Evolutionary conservation across 805 yeast genomes (phyloP), one percentile per base, ranked within the genome.

Genomic region (Saccharomycopsis sp.): DNA sequence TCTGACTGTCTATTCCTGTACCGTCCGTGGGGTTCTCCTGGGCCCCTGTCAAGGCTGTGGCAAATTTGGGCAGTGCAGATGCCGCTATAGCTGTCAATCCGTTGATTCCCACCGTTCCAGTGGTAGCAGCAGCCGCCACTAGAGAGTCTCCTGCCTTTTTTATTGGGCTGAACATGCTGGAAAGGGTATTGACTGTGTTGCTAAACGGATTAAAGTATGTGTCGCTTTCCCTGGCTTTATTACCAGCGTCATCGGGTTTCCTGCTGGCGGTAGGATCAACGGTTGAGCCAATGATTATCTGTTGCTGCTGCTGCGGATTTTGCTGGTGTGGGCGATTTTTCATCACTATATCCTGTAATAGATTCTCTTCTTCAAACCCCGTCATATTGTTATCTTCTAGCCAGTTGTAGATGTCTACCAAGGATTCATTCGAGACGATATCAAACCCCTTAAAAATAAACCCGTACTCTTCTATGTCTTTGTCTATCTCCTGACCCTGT

Each of bases 361-460:
- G 34, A 24, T 18, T 56, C 18, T 37, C 18, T 15, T 18, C 24
- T 15, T 34, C 34, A 12, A 58, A 18, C 12, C 61, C 61, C 3
- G 18, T 24, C 15, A 58, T 50, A 24, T 56, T 55, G 24, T 51
- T 56, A 8, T 37, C 40, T 29, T 60, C 63, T 16, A 60, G 48
- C 63, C 63, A 60, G 40, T 55, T 52, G 47, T 52, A 60, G 16
- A 60, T 46, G 23, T 51, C 59, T 2, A 60, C 18, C 29, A 60
- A 58, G 2, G 61, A 58, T 8, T 55, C 59, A 40, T 60, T 34
- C 2, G 57, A 55, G 8, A 60, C 51, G 5, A 55, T 60, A 50
- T 55, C 56, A 57, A 58, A 60, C 12, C 63, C 63, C 37, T 56
- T 53, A 34, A 60, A 60, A 21, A 60, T 54, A 2, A 60, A 34